phyloP scores from a whole-genome alignment of 176 grass and related monocot genomes.

The Avena sativa region DNA sequence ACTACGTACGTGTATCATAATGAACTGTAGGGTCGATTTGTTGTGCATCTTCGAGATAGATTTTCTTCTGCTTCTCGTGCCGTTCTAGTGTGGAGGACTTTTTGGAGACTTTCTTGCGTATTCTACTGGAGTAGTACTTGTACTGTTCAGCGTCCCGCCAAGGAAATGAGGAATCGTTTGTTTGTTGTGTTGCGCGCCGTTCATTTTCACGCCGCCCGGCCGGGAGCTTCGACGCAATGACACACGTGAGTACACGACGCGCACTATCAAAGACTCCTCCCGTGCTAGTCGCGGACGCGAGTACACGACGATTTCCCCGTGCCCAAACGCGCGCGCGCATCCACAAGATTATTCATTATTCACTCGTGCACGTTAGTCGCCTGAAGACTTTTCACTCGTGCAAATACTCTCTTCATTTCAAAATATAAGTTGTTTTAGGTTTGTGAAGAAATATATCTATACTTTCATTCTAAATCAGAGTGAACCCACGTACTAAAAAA shows the following conservation, averaged over 20 bases:
- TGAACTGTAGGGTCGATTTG: not conserved
- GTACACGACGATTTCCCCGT: too few species aligned
- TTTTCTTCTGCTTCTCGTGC: not conserved
- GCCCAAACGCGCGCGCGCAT: too few species aligned
- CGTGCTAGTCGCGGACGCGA: not conserved
- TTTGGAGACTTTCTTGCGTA: not conserved
- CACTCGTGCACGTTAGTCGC: too few species aligned
- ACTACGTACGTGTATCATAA: not conserved
- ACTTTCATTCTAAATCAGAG: too few species aligned
- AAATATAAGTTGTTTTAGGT: too few species aligned
- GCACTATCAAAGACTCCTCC: not conserved
- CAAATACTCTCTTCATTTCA: too few species aligned
- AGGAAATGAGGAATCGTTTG: not conserved
- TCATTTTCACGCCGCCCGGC: not conserved
- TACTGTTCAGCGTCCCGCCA: not conserved
- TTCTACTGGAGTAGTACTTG: not conserved
- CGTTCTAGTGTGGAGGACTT: not conserved
- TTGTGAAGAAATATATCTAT: too few species aligned
- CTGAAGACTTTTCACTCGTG: too few species aligned
- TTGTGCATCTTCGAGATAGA: not conserved
- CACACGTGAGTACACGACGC: not conserved
- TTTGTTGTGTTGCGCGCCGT: not conserved
- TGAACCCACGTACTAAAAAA: too few species aligned
- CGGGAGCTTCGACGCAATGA: not conserved
- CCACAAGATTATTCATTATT: too few species aligned